These are phyloP conservation scores for Trichoderma koningiopsis DNA, from an alignment of 2,329 filamentous ascomycete genomes.

Conservation along the genomic window DNA sequence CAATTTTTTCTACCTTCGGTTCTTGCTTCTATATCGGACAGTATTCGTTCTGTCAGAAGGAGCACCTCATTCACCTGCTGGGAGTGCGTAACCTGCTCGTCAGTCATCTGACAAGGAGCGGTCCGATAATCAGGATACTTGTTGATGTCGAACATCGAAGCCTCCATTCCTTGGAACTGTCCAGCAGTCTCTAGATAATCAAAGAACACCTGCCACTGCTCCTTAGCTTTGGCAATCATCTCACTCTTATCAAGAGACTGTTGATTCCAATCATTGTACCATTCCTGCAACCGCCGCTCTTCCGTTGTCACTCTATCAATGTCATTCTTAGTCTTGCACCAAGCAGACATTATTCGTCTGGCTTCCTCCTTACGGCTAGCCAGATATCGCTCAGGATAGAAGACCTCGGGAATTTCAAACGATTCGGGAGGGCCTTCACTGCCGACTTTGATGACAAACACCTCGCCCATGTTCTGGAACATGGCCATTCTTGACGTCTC, in stretches of 20 bases:
- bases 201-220: constrained; percentile 39
- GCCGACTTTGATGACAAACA: constrained; percentile 51
- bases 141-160: constrained; percentile 43
- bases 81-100: constrained; percentile 37
- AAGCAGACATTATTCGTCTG: constrained; percentile 46
- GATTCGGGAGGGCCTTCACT: constrained; percentile 46
- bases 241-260: constrained; percentile 36
- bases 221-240: constrained; percentile 36
- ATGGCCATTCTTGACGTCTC: constrained; percentile 46
- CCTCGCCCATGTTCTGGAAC: constrained; percentile 51
- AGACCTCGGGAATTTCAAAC: constrained; percentile 53
- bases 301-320: constrained; percentile 32
- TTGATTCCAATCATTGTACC: constrained; percentile 35
- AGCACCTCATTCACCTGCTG: constrained; percentile 41
- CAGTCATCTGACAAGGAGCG: constrained; percentile 42
- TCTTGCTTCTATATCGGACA: constrained; percentile 40
- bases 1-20: constrained; percentile 40
- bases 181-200: constrained; percentile 43
- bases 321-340: constrained; percentile 38
- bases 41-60: constrained; percentile 36
- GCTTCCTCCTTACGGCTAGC: constrained; percentile 49
- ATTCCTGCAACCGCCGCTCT: constrained; percentile 34
- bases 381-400: constrained; percentile 59
- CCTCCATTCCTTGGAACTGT: constrained; percentile 42
- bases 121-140: constrained; percentile 44